Percentiles rank a stretch among this genome's conserved stretches.
Evolutionary conservation across 768 basidiomycete genomes (phyloP).

Genomic region (Chalciporus chontae): DNA sequence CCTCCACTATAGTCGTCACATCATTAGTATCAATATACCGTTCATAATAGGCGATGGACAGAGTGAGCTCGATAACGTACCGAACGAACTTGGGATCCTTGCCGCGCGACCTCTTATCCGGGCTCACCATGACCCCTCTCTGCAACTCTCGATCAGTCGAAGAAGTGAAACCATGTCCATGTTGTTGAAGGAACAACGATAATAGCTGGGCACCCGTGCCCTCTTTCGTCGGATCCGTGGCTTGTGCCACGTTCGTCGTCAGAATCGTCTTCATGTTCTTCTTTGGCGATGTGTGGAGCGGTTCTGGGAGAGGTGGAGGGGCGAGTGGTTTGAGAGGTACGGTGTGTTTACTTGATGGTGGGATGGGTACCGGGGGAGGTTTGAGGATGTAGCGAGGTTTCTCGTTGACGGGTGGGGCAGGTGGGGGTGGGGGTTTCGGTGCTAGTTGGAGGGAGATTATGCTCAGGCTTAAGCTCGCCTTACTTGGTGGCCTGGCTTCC

Average conservation of each 20-base stretch:
- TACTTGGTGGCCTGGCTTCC: neutral
- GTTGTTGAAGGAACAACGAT: slow-evolving; percentile 50
- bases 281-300: slow-evolving; percentile 19
- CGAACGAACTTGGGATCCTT: slow-evolving; percentile 45
- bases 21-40: too few relatives aligned
- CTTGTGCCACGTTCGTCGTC: slow-evolving; percentile 48
- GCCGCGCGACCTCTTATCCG: slow-evolving; percentile 46
- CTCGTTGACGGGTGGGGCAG: slow-evolving; percentile 1
- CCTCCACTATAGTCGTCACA: slow-evolving; percentile 45
- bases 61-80: slow-evolving; percentile 31
- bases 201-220: slow-evolving; percentile 47
- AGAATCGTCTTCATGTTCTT: slow-evolving; percentile 47
- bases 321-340: slow-evolving; percentile 23
- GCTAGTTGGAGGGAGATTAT: slow-evolving; percentile 2
- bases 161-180: slow-evolving; percentile 35
- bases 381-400: slow-evolving; percentile 26
- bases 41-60: too few relatives aligned
- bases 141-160: slow-evolving; percentile 35
- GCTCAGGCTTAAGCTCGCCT: slow-evolving; percentile 1
- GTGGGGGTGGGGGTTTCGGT: slow-evolving; percentile 6
- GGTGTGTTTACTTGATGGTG: slow-evolving; percentile 9
- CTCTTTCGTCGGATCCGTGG: slow-evolving; percentile 52
- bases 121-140: slow-evolving; percentile 57
- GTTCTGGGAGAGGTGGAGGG: slow-evolving; percentile 26
- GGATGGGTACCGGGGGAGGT: slow-evolving; percentile 24